Evolutionary conservation across 169 alveolate genomes (phyloP).

Genomic region (Plasmodium gallinaceum): DNA sequence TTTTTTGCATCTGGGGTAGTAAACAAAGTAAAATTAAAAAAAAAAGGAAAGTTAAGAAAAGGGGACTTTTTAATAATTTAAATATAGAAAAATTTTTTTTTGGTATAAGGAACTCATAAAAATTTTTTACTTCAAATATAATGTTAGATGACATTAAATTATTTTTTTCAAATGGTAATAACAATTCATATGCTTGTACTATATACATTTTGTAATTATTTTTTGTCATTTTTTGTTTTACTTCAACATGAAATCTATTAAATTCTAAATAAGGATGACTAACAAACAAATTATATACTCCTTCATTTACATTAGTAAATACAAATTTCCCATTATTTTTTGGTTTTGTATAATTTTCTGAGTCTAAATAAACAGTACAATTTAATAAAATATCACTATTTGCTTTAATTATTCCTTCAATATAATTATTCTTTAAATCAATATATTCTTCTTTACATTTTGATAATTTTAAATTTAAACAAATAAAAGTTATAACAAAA

Average conservation of each 20-base stretch:
- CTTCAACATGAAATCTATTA: slow-evolving; percentile 66
- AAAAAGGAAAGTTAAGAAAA: slow-evolving; percentile 65
- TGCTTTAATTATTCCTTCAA: slow-evolving; percentile 60
- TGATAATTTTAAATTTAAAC: slow-evolving; percentile 4
- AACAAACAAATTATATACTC: slow-evolving; percentile 48
- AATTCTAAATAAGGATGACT: slow-evolving; percentile 76
- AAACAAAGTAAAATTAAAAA: slow-evolving; percentile 62
- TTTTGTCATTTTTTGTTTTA: slow-evolving; percentile 43
- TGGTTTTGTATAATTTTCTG: slow-evolving; percentile 66
- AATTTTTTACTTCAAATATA: slow-evolving; percentile 31
- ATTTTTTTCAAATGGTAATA: slow-evolving; percentile 66
- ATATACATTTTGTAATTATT: slow-evolving; percentile 53
- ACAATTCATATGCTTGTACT: slow-evolving; percentile 65
- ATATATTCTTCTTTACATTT: slow-evolving; percentile 33
- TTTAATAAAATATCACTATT: slow-evolving; percentile 18
- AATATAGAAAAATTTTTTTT: slow-evolving; percentile 27
- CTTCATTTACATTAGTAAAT: slow-evolving; percentile 74
- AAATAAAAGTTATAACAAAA: slow-evolving; percentile 5
- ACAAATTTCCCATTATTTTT: slow-evolving; percentile 62
- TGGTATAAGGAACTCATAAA: slow-evolving; percentile 65
- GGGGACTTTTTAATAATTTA: slow-evolving; percentile 71
- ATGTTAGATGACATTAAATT: slow-evolving; percentile 55
- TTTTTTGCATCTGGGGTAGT: slow-evolving; percentile 71
- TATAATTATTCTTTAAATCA: slow-evolving; percentile 69
- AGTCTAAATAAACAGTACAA: slow-evolving; percentile 66